These are phyloP conservation scores for Thamnidium elegans DNA, from an alignment of 192 early-diverging fungal genomes.

Conservation along the genomic window DNA sequence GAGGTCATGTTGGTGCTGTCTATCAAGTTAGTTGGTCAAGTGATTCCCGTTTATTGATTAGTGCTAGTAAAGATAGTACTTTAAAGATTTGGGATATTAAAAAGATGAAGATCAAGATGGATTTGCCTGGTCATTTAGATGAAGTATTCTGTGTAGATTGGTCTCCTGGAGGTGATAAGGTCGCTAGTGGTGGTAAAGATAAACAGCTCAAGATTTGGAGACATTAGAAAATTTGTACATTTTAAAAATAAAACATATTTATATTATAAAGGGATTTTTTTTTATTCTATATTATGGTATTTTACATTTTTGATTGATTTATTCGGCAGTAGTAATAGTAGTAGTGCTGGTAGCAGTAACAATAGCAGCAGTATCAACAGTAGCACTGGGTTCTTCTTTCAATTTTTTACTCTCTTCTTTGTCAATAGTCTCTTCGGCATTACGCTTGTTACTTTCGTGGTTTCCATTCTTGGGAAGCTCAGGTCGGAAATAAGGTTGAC, in stretches of 20 bases:
- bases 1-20: slow-evolving; percentile 94
- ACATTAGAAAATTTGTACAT: slow-evolving; percentile 27
- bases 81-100: slow-evolving; percentile 93
- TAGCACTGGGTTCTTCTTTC: neutral
- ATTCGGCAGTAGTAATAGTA: neutral
- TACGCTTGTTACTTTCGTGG: neutral
- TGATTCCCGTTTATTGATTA: slow-evolving; percentile 89
- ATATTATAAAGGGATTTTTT: no score
- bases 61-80: slow-evolving; percentile 88
- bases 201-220: slow-evolving; percentile 83
- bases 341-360: neutral
- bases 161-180: slow-evolving; percentile 88
- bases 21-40: slow-evolving; percentile 96
- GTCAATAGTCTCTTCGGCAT: neutral
- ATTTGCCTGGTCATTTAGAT: slow-evolving; percentile 94
- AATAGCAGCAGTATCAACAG: neutral
- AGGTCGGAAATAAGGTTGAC: slow-evolving; percentile 35
- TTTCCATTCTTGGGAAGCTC: slow-evolving; percentile 1
- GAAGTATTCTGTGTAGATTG: slow-evolving; percentile 93
- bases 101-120: slow-evolving; percentile 86
- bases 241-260: neutral
- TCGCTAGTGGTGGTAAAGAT: slow-evolving; percentile 93
- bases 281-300: neutral
- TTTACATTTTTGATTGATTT: neutral
- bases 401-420: slow-evolving; percentile 9